These are phyloP conservation scores for Epichloe glyceriae DNA, from an alignment of 2,329 filamentous ascomycete genomes.

Conservation along the genomic window DNA sequence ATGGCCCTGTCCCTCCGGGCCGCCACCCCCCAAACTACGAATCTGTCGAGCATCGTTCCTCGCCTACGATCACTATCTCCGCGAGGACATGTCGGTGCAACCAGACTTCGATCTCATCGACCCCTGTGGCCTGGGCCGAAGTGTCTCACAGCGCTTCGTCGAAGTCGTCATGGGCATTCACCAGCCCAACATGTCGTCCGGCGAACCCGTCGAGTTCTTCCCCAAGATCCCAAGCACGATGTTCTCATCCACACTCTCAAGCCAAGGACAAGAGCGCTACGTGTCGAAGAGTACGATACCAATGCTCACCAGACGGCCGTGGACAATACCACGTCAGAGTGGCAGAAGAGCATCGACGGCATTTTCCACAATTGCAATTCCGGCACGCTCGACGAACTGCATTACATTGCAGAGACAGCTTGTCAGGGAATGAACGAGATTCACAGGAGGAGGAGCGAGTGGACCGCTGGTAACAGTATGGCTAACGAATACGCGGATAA, in stretches of 20 bases:
- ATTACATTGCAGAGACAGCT: slow-evolving; percentile 30
- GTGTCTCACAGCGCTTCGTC: slow-evolving; percentile 32
- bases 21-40: slow-evolving; percentile 20
- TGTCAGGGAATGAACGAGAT: slow-evolving; percentile 31
- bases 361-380: slow-evolving; percentile 31
- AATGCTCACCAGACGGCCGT: slow-evolving; percentile 25
- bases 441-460: slow-evolving; percentile 22
- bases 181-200: slow-evolving; percentile 22
- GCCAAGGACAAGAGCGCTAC: slow-evolving; percentile 13
- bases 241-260: slow-evolving; percentile 12
- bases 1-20: slow-evolving; percentile 29
- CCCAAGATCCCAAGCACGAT: slow-evolving; percentile 16
- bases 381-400: slow-evolving; percentile 29
- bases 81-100: slow-evolving; percentile 15
- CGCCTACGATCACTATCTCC: slow-evolving; percentile 28
- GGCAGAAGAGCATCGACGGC: slow-evolving; percentile 30
- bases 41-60: slow-evolving; percentile 31
- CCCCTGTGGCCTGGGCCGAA: slow-evolving; percentile 26
- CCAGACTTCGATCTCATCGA: slow-evolving; percentile 28
- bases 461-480: slow-evolving; percentile 16
- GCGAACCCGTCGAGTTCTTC: slow-evolving; percentile 23
- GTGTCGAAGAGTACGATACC: slow-evolving; percentile 22
- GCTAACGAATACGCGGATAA: slow-evolving; percentile 21
- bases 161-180: slow-evolving; percentile 28
- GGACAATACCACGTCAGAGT: slow-evolving; percentile 27